Conservation (phyloP, 139 green algal species). For the Auxenochlorella protothecoides region DNA sequence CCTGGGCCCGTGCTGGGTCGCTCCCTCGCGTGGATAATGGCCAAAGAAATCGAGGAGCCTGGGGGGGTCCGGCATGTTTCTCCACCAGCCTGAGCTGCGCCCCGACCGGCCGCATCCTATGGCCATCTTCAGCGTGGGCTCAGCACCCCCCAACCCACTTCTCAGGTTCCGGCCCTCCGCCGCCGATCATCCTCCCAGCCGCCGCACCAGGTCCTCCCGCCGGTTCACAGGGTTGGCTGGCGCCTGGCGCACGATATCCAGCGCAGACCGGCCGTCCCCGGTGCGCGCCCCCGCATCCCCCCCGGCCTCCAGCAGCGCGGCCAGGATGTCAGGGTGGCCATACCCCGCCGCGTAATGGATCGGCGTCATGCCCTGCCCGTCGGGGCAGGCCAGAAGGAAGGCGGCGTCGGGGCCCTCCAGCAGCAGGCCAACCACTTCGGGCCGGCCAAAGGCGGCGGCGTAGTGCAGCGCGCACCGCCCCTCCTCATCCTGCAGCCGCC, state of each 20-base stretch:
- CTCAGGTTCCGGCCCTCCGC: no score
- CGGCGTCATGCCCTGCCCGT: slow-evolving; percentile 57
- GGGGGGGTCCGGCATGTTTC: no score
- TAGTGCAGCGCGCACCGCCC: slow-evolving; percentile 69
- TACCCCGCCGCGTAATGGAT: slow-evolving; percentile 71
- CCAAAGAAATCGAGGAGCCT: no score
- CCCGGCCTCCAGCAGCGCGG: slow-evolving; percentile 53
- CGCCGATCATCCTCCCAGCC: no score
- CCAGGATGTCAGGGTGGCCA: slow-evolving; percentile 36
- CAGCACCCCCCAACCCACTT: no score
- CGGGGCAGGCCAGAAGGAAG: slow-evolving; percentile 3
- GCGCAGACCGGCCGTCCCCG: slow-evolving; percentile 51
- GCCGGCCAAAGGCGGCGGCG: slow-evolving; percentile 37
- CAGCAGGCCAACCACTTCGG: background rate
- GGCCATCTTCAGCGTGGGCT: no score
- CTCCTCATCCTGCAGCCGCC: slow-evolving; percentile 42
- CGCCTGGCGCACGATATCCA: slow-evolving; percentile 39
- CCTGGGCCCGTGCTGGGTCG: no score
- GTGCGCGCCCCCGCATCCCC: slow-evolving; percentile 47
- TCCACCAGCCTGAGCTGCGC: no score
- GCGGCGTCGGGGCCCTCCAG: background rate
- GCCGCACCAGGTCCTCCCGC: no score
- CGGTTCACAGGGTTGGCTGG: no score
- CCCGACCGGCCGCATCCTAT: no score
- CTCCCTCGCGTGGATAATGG: no score